Conservation (phyloP, 768 basidiomycete genomes). For the Lactarius vividus region DNA sequence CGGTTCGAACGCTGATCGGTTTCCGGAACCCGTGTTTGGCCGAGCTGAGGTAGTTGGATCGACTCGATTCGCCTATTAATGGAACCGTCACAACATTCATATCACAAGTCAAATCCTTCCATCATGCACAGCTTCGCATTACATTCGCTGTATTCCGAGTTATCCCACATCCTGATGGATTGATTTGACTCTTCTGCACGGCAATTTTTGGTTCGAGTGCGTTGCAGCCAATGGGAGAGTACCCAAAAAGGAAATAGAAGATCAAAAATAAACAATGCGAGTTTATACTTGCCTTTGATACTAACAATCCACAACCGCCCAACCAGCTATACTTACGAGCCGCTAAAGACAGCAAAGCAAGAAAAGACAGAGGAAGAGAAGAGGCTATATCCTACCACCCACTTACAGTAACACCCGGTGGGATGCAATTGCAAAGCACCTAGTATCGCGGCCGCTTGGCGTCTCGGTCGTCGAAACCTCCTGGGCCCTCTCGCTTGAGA, state of each 20-base stretch:
- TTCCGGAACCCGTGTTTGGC: neutral
- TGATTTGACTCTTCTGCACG: neutral
- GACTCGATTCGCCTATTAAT: too few species aligned
- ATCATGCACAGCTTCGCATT: constrained; percentile 12
- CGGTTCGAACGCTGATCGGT: neutral
- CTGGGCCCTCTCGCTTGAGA: constrained; percentile 74
- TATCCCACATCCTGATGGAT: constrained; percentile 2
- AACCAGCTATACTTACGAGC: constrained; percentile 21
- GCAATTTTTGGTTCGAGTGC: neutral
- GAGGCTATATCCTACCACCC: constrained; percentile 27
- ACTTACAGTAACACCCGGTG: constrained; percentile 15
- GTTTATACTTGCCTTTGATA: constrained; percentile 26
- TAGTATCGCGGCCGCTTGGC: constrained; percentile 78
- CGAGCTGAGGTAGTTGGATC: neutral
- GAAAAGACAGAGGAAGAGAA: constrained; percentile 16
- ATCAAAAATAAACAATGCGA: constrained; percentile 14
- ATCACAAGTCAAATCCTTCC: constrained; percentile 20
- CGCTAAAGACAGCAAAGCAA: constrained; percentile 12
- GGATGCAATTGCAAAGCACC: constrained; percentile 11
- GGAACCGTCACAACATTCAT: constrained; percentile 7
- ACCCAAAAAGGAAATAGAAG: constrained; percentile 5
- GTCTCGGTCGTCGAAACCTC: constrained; percentile 74
- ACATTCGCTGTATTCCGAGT: neutral
- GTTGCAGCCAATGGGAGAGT: neutral
- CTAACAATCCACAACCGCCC: constrained; percentile 12